Conservation (phyloP, 805 yeast species). For the Wickerhamomyces kurtzmanii region DNA sequence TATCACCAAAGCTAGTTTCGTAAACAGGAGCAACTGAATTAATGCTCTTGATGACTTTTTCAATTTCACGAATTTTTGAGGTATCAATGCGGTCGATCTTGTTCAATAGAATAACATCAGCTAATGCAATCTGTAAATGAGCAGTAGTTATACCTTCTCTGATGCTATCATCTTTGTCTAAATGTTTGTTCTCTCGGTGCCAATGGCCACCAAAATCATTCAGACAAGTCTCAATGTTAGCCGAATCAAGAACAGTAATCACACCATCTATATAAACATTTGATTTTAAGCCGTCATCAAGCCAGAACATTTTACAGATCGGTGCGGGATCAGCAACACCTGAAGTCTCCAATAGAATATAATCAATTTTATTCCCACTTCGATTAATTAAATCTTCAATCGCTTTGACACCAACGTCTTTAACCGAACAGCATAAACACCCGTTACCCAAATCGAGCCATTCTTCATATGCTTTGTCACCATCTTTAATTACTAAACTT, state of each 20-base stretch:
- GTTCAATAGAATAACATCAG: slow-evolving; percentile 75
- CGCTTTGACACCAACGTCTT: slow-evolving; percentile 90
- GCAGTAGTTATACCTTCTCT: slow-evolving; percentile 67
- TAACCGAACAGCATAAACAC: slow-evolving; percentile 92
- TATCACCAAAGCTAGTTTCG: slow-evolving; percentile 65
- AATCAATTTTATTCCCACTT: slow-evolving; percentile 68
- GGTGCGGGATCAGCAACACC: slow-evolving; percentile 98
- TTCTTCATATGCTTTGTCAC: slow-evolving; percentile 58
- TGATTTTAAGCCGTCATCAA: slow-evolving; percentile 80
- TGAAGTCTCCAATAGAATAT: slow-evolving; percentile 88
- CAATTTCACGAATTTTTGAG: slow-evolving; percentile 20
- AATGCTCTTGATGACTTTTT: slow-evolving; percentile 35
- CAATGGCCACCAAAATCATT: slow-evolving; percentile 68
- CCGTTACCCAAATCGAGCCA: slow-evolving; percentile 98
- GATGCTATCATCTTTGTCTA: slow-evolving; percentile 30
- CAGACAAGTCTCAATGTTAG: slow-evolving; percentile 53
- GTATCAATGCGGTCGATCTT: slow-evolving; percentile 51
- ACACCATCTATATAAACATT: slow-evolving; percentile 88
- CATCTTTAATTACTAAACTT: slow-evolving; percentile 58
- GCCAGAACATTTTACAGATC: slow-evolving; percentile 95
- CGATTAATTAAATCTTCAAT: slow-evolving; percentile 77
- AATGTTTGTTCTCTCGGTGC: slow-evolving; percentile 36
- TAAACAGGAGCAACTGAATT: slow-evolving; percentile 62
- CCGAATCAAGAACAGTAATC: slow-evolving; percentile 75
- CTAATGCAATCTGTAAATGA: slow-evolving; percentile 80